A percentile compares a stretch with the other conserved stretches of the same genome.
Evolutionary conservation across 345 rosid species (phyloP).

Genomic region (Aquilaria malaccensis): DNA sequence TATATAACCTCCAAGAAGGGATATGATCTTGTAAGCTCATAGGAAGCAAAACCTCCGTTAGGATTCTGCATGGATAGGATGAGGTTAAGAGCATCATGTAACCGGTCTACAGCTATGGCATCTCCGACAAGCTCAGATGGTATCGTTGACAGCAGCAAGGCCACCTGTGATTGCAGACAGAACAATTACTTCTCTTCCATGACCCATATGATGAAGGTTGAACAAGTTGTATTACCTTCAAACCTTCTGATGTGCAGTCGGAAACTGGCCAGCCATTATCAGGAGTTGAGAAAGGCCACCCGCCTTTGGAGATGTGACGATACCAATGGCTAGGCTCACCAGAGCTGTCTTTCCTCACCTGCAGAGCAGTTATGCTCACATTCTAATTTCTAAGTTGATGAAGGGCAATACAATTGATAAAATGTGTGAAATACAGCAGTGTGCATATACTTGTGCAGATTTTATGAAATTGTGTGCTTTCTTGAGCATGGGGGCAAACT

Average conservation of each 20-base stretch:
- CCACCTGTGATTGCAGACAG: slow-evolving; percentile 28
- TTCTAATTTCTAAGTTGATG: too few relatives aligned
- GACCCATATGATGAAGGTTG: neutral
- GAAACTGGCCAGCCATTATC: slow-evolving; percentile 71
- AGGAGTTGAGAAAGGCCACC: slow-evolving; percentile 68
- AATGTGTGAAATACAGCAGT: too few relatives aligned
- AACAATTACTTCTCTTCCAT: neutral
- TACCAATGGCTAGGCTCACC: slow-evolving; percentile 33
- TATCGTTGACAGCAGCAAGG: slow-evolving; percentile 38
- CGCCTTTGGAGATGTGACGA: slow-evolving; percentile 54
- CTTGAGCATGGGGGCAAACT: slow-evolving; percentile 38
- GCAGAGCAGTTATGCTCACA: neutral
- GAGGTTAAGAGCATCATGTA: slow-evolving; percentile 47
- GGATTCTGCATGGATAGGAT: slow-evolving; percentile 54
- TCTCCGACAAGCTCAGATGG: slow-evolving; percentile 38
- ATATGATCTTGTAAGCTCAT: slow-evolving; percentile 72
- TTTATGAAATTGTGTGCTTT: slow-evolving; percentile 56
- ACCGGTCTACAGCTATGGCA: slow-evolving; percentile 23
- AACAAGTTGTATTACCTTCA: slow-evolving; percentile 29
- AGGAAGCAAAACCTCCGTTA: slow-evolving; percentile 72
- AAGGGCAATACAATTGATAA: too few relatives aligned
- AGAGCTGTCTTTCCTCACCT: slow-evolving; percentile 31
- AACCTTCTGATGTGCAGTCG: slow-evolving; percentile 55
- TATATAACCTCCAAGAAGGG: slow-evolving; percentile 50
- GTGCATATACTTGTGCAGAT: slow-evolving; percentile 35